A percentile compares a stretch with the other conserved stretches of the same genome.
These are phyloP conservation scores for Fermentozyma sake DNA, from an alignment of 1,139 yeast species.

Conservation along the genomic window DNA sequence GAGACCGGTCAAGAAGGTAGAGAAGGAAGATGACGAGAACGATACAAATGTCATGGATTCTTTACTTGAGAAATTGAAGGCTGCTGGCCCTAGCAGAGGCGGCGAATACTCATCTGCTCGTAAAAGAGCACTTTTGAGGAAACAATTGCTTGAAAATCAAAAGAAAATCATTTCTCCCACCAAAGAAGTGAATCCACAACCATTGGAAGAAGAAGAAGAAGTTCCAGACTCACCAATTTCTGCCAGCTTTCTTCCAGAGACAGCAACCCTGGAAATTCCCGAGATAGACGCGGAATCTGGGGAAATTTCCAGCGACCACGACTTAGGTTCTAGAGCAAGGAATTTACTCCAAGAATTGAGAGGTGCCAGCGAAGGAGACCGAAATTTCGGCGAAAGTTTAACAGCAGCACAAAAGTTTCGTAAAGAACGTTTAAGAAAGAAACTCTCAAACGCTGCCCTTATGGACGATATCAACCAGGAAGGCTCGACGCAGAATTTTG, in stretches of 20 bases:
- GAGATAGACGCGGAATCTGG: conserved; percentile 6
- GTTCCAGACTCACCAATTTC: conserved; percentile 9
- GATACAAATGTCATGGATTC: conserved; percentile 69
- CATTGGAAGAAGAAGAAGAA: conserved; percentile 9
- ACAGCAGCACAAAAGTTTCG: conserved; percentile 37
- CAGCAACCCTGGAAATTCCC: conserved; percentile 4
- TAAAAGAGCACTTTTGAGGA: conserved; percentile 74
- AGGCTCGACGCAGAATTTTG: too few relatives aligned
- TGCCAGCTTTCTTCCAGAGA: conserved; percentile 3
- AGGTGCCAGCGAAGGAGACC: conserved; percentile 24
- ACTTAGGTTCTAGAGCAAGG: conserved; percentile 58
- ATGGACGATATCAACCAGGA: conserved; percentile 10
- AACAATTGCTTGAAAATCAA: conserved; percentile 44
- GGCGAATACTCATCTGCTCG: conserved; percentile 80
- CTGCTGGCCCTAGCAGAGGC: conserved; percentile 67
- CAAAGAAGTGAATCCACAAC: not conserved
- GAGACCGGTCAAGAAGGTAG: conserved; percentile 16
- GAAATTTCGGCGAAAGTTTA: conserved; percentile 11
- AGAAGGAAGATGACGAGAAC: conserved; percentile 21
- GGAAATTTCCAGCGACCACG: conserved; percentile 21
- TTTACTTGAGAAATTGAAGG: conserved; percentile 64
- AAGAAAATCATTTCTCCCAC: conserved; percentile 13
- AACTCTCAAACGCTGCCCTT: conserved; percentile 9
- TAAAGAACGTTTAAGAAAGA: conserved; percentile 27
- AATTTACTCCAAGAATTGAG: conserved; percentile 55